Evolutionary conservation across 1,139 yeast genomes (phyloP), one percentile per base, ranked within the genome.

Genomic region (Torulaspora globosa): DNA sequence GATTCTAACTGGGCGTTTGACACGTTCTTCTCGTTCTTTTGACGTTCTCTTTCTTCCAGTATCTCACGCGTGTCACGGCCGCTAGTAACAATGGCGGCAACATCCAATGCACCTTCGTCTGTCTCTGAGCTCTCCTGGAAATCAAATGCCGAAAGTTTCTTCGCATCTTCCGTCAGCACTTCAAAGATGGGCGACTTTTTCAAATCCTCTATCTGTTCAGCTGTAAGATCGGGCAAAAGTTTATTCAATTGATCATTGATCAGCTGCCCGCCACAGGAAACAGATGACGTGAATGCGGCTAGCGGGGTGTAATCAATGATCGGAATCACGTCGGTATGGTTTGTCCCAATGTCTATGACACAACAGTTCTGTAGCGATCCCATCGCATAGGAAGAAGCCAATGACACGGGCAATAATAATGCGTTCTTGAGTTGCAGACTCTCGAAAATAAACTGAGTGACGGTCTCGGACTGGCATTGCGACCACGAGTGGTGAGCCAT

Each of bases 31-130:
- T 72, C 69, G 44, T 70, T 71, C 46, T 73, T 71, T 46, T 68
- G 70, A 41, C 58, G 56, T 55, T 78, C 83, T 42, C 80, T 73
- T 57, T 77, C 79, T 44, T 76, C 84, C 43, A 84, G 66, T 30
- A 82, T 71, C 59, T 82, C 88, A 48, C 84, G 73, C 1, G 87
- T 78, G 42, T 63, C 67, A 53, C 82, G 75, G 9, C 81, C 87
- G 50, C 87, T 82, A 1, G 95, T 79, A 7, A 92, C 95, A 57
- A 89, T 80, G 34, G 88, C 88, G 1, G 97, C 97, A 40, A 92
- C 90, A 65, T 92, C 97, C 42, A 88, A 75, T 3, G 81, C 79
- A 38, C 87, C 92, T 29, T 84, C 94, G 33, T 76, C 80, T 14
- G 65, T 69, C 5, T 70, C 73, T 23, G 60, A 50, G 3, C 62